Conservation (phyloP, 176 grass and related monocot genomes). For the Phoenix roebelenii region DNA sequence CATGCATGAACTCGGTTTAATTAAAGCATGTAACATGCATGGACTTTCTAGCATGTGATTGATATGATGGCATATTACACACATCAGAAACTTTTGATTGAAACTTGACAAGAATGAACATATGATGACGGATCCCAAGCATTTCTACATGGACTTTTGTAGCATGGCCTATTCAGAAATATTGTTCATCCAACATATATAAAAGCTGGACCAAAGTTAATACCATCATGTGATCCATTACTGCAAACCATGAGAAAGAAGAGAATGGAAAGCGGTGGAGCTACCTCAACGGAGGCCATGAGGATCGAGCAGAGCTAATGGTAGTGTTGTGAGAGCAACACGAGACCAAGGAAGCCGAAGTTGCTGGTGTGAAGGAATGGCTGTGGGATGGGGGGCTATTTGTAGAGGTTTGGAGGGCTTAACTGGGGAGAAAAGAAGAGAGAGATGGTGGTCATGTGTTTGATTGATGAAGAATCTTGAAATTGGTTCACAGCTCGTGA, state of each 20-base stretch:
- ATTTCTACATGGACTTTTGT: no score
- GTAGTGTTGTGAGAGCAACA: background rate
- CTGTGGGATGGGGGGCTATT: constrained; percentile 15
- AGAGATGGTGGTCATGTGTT: background rate
- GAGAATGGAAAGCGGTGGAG: background rate
- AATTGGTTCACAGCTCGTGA: constrained; percentile 3
- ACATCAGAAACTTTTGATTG: no score
- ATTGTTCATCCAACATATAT: no score
- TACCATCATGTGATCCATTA: no score
- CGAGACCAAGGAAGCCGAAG: background rate
- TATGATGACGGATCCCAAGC: no score
- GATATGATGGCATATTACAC: no score
- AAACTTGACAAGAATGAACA: no score
- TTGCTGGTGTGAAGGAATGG: constrained; percentile 20
- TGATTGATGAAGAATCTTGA: constrained; percentile 13
- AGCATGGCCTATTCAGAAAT: no score
- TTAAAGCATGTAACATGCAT: no score
- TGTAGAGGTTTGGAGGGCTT: constrained; percentile 23
- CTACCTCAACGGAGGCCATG: constrained; percentile 73
- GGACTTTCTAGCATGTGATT: no score
- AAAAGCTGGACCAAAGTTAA: no score
- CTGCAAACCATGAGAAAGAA: background rate
- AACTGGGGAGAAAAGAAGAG: constrained; percentile 20
- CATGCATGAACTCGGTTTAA: no score
- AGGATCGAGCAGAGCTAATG: background rate